These are phyloP conservation scores for Begonia loranthoides DNA, from an alignment of 306 rosid species.

Conservation along the genomic window DNA sequence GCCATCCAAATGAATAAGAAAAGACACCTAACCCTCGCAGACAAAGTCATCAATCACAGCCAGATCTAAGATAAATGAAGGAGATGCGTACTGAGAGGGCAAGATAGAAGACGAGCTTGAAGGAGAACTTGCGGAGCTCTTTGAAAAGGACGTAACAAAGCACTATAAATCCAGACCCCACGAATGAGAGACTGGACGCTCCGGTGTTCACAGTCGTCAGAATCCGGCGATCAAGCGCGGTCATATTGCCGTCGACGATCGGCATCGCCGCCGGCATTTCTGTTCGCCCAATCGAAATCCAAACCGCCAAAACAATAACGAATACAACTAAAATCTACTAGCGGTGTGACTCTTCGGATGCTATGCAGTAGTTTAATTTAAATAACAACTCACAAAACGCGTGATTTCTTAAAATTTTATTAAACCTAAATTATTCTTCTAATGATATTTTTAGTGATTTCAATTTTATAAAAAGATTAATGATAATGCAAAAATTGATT, in stretches of 20 bases:
- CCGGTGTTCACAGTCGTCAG: conserved; percentile 52
- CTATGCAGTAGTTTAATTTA: too few species aligned
- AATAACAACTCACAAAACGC: too few species aligned
- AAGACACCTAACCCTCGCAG: too few species aligned
- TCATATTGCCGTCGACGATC: conserved; percentile 36
- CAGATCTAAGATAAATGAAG: neutral
- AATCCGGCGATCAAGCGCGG: conserved; percentile 48
- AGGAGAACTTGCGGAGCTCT: conserved; percentile 98
- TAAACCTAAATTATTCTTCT: too few species aligned
- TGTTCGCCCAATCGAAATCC: neutral
- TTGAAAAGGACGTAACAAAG: conserved; percentile 95
- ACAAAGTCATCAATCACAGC: too few species aligned
- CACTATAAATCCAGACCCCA: conserved; percentile 79
- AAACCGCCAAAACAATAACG: neutral
- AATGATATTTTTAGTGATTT: too few species aligned
- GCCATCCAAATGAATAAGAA: too few species aligned
- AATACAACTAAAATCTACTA: too few species aligned
- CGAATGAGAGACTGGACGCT: conserved; percentile 78
- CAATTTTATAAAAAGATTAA: too few species aligned
- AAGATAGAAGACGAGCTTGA: conserved; percentile 97
- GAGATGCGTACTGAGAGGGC: conserved; percentile 59
- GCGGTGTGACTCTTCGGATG: too few species aligned
- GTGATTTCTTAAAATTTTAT: too few species aligned
- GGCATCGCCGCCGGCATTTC: conserved; percentile 37
- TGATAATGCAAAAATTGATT: too few species aligned